Percentiles rank a stretch among this genome's conserved stretches.
These are phyloP conservation scores for Pistacia vera DNA, from an alignment of 345 rosid species.

Conservation along the genomic window DNA sequence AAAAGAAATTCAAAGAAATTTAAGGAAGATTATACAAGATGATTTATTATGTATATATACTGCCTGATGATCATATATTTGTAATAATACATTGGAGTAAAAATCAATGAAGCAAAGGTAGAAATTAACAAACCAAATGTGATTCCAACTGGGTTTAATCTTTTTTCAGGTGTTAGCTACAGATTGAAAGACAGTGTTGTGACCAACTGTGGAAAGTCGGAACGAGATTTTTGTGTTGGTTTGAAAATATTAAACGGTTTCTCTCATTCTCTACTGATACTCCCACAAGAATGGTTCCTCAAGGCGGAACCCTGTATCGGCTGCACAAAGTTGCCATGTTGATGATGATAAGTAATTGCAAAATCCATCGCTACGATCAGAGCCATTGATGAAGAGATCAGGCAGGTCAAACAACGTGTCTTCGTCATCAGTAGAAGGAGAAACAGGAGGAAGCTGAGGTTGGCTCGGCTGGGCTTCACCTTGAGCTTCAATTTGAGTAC, in stretches of 20 bases:
- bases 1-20: not conserved
- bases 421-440: conserved; percentile 49
- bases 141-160: conserved; percentile 2
- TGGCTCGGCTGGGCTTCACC: conserved; percentile 34
- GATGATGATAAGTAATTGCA: conserved; percentile 45
- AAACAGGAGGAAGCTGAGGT: conserved; percentile 28
- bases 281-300: conserved; percentile 70
- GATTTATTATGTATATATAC: not conserved
- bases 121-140: not conserved
- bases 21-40: too few relatives aligned
- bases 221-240: too few relatives aligned
- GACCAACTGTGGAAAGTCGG: not conserved
- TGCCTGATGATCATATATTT: not conserved
- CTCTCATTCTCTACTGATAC: conserved; percentile 11
- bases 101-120: not conserved
- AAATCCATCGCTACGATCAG: conserved; percentile 43
- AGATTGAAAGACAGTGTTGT: not conserved
- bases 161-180: not conserved
- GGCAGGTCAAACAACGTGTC: conserved; percentile 84
- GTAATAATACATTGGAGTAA: conserved; percentile 7
- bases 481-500: conserved; percentile 8
- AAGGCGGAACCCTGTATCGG: conserved; percentile 59
- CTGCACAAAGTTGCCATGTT: conserved; percentile 69
- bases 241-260: too few relatives aligned
- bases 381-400: conserved; percentile 57